Evolutionary conservation across 2,329 filamentous ascomycete species (phyloP), one percentile per base, ranked within the genome.

Genomic region (Cadophora luteo-olivacea): DNA sequence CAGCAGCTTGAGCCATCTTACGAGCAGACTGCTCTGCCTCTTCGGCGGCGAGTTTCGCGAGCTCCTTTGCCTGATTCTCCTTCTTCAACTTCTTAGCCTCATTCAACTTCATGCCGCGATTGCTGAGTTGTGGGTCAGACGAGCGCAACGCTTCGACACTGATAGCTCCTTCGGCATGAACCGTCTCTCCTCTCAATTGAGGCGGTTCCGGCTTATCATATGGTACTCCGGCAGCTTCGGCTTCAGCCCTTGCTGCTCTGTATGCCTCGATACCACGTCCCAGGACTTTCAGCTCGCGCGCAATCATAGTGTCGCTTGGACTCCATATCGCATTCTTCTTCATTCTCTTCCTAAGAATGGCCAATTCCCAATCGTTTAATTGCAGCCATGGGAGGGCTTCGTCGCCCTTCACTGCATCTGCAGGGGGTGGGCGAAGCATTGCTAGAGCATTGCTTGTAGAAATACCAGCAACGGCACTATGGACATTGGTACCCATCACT

Each of bases 271-370:
- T 84, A 2, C 89, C 89, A 55, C 92, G 89, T 0, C 89, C 89
- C 22, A 93, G 84, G 24, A 84, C 83, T 77, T 91, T 91, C 0
- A 96, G 85, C 79, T 95, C 92, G 36, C 92, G 85, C 19, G 91
- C 87, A 71, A 95, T 92, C 92, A 96, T 96, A 0, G 92, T 94
- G 74, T 93, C 91, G 71, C 91, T 94, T 0, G 92, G 92, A 2
- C 88, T 89, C 92, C 92, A 96, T 4, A 92, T 90, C 0, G 92
- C 91, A 76, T 96, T 96, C 84, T 96, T 96, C 85, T 96, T 96
- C 92, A 96, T 96, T 22, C 91, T 86, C 80, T 96, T 96, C 69
- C 92, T 84, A 8, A 96, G 83, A 71, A 89, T 86, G 0, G 88
- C 89, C 58, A 91, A 82, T 76, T 91, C 89, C 70, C 87, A 90